These are phyloP conservation scores for Phytophthora constricta DNA, from an alignment of 352 stramenopile genomes.

Conservation along the genomic window DNA sequence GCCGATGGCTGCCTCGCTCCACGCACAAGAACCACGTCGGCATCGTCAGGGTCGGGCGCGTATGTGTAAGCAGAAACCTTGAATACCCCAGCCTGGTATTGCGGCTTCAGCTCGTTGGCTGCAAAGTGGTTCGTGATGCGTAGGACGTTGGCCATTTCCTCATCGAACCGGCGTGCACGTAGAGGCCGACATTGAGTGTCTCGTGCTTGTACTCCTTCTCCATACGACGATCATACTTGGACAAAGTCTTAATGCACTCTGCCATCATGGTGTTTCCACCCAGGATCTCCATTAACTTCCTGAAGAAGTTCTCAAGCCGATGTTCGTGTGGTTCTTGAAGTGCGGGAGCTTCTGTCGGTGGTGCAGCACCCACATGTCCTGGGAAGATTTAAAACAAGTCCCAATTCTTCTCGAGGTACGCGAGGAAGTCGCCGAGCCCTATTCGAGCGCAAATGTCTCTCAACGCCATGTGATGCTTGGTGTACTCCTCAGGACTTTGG, in stretches of 20 bases:
- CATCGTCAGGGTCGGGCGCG: too few relatives aligned
- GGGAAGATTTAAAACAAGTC: neutral
- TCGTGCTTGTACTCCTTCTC: neutral
- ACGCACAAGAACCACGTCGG: too few relatives aligned
- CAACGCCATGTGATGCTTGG: neutral
- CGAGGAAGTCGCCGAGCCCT: neutral
- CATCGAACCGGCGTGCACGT: neutral
- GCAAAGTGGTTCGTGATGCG: too few relatives aligned
- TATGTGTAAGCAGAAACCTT: too few relatives aligned
- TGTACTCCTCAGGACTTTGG: neutral
- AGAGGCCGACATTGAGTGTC: too few relatives aligned
- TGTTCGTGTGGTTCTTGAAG: neutral
- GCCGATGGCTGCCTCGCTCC: too few relatives aligned
- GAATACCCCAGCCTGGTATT: too few relatives aligned
- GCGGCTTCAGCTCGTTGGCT: too few relatives aligned
- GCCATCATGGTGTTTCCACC: neutral
- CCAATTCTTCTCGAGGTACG: neutral
- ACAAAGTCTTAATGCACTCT: neutral
- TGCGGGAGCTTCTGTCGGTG: neutral
- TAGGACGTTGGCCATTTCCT: neutral
- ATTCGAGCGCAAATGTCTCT: neutral
- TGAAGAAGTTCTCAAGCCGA: neutral
- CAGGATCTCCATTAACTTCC: neutral
- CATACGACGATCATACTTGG: neutral
- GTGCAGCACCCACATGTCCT: neutral